Conservation (phyloP, 169 alveolate genomes). For the Neospora caninum region DNA sequence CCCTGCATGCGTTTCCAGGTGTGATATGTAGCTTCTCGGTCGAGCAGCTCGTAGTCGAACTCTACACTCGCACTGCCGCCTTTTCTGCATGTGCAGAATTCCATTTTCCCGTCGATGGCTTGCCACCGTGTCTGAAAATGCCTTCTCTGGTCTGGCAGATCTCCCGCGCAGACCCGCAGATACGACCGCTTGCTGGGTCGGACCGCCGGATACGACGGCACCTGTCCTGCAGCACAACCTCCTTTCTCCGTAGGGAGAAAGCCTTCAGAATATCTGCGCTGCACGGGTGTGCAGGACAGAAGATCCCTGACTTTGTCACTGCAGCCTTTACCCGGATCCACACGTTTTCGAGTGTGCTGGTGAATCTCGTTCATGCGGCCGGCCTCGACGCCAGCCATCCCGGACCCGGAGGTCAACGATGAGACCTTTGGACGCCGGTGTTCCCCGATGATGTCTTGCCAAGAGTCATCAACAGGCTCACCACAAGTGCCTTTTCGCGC, state of each 20-base stretch:
- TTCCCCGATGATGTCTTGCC: neutral
- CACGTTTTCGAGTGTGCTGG: slow-evolving; percentile 45
- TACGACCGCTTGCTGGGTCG: slow-evolving; percentile 31
- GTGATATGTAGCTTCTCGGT: slow-evolving; percentile 56
- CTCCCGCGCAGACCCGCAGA: slow-evolving; percentile 42
- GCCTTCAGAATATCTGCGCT: neutral
- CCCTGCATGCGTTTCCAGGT: slow-evolving; percentile 60
- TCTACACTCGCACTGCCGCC: slow-evolving; percentile 59
- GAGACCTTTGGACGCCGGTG: neutral
- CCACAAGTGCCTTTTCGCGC: neutral
- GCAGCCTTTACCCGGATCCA: neutral
- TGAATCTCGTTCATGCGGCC: slow-evolving; percentile 42
- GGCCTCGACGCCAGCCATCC: slow-evolving; percentile 36
- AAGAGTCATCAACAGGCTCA: neutral
- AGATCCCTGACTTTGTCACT: neutral
- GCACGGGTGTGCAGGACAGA: neutral
- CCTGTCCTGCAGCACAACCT: neutral
- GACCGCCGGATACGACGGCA: neutral
- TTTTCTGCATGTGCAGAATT: slow-evolving; percentile 41
- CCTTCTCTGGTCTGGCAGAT: slow-evolving; percentile 36
- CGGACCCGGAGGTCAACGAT: neutral
- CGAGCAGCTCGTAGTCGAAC: slow-evolving; percentile 39
- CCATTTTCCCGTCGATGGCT: slow-evolving; percentile 59
- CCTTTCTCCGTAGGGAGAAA: neutral
- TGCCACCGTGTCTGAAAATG: slow-evolving; percentile 66